These are phyloP conservation scores for Ogataea wickerhamii DNA, from an alignment of 805 yeast species.

Conservation along the genomic window DNA sequence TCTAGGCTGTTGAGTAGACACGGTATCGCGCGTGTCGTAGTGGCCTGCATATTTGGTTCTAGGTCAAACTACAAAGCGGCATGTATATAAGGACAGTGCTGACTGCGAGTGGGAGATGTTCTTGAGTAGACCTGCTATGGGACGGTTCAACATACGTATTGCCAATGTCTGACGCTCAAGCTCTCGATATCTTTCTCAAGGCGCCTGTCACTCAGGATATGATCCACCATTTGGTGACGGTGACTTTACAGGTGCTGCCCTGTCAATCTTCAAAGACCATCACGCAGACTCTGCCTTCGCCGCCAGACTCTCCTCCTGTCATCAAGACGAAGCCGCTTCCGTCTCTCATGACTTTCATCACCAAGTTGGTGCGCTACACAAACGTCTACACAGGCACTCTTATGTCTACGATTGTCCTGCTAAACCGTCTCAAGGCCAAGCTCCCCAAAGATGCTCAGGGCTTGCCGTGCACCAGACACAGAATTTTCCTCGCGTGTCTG, in stretches of 20 bases:
- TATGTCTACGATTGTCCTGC: constrained; percentile 66
- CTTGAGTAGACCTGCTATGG: no score
- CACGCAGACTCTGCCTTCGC: constrained; percentile 33
- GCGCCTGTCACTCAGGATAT: constrained; percentile 72
- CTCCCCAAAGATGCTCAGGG: constrained; percentile 74
- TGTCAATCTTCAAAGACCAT: constrained; percentile 42
- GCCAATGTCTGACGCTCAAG: constrained; percentile 48
- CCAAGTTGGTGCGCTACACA: constrained; percentile 66
- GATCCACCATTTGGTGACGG: constrained; percentile 64
- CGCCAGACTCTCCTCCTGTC: constrained; percentile 30
- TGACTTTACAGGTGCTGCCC: constrained; percentile 65
- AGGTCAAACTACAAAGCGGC: not conserved
- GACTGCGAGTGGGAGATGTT: no score
- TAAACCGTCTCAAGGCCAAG: constrained; percentile 55
- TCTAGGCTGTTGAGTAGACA: not conserved
- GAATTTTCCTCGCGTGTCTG: constrained; percentile 71
- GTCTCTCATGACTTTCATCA: constrained; percentile 70
- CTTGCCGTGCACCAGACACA: constrained; percentile 73
- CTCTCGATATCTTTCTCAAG: constrained; percentile 54
- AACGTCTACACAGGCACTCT: constrained; percentile 79
- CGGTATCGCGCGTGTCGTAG: not conserved
- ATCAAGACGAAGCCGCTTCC: constrained; percentile 47
- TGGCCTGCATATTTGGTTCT: not conserved
- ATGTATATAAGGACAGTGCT: not conserved
- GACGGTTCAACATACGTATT: not conserved